Evolutionary conservation across 139 green algal genomes (phyloP).

Genomic region (Pycnococcus provasolii): DNA sequence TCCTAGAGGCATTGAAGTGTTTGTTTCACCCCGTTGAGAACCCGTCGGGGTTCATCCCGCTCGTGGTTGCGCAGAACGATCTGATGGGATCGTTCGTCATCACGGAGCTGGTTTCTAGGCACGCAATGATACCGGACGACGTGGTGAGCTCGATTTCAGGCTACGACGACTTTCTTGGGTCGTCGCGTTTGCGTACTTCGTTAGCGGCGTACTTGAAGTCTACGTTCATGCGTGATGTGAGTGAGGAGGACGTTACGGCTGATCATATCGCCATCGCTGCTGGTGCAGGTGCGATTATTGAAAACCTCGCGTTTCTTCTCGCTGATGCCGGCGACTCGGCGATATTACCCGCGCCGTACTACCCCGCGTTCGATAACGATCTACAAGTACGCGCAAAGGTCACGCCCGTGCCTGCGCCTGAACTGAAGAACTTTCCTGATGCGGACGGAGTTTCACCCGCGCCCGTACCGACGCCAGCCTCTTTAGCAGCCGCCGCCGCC

Average conservation of each 20-base stretch:
- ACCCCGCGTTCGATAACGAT: slow-evolving; percentile 37
- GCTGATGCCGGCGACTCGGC: slow-evolving; percentile 26
- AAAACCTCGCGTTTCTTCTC: slow-evolving; percentile 28
- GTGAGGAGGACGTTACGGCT: background rate
- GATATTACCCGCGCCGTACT: slow-evolving; percentile 37
- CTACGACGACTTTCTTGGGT: too few species aligned
- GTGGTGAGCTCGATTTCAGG: too few species aligned
- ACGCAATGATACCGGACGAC: too few species aligned
- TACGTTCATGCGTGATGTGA: too few species aligned
- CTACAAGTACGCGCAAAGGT: slow-evolving; percentile 11
- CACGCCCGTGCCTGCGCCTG: background rate
- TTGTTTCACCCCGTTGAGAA: background rate
- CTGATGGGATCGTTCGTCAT: background rate
- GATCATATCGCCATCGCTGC: slow-evolving; percentile 4
- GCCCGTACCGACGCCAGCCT: slow-evolving; percentile 2
- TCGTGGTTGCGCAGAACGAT: slow-evolving; percentile 17
- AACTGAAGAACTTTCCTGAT: too few species aligned
- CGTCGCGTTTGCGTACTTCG: too few species aligned
- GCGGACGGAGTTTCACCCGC: background rate
- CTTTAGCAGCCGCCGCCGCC: too few species aligned
- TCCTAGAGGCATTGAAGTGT: too few species aligned
- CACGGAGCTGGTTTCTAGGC: too few species aligned
- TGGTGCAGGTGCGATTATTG: slow-evolving; percentile 20
- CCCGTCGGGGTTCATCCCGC: slow-evolving; percentile 6
- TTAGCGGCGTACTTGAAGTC: too few species aligned